A percentile compares a stretch with the other conserved stretches of the same genome.
Evolutionary conservation across 2,329 filamentous ascomycete species (phyloP).

Genomic region (Sphaerulina musiva): DNA sequence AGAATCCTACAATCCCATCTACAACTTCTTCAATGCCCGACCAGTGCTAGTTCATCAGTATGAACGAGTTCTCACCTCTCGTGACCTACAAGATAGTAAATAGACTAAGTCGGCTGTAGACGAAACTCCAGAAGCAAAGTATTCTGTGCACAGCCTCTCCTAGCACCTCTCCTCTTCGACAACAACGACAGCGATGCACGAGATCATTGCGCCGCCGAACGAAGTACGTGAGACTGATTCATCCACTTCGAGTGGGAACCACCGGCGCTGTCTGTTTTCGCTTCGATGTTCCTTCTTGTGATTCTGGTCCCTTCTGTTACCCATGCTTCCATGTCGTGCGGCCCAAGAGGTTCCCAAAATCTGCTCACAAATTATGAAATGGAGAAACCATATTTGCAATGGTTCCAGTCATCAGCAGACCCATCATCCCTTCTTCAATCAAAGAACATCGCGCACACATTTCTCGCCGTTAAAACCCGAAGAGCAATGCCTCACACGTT

Average conservation of each 20-base stretch:
- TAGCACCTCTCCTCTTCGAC: slow-evolving; percentile 65
- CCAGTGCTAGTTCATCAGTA: slow-evolving; percentile 48
- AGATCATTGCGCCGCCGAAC: slow-evolving; percentile 73
- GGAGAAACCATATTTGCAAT: too few species aligned
- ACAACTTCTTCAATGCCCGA: slow-evolving; percentile 44
- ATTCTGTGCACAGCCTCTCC: slow-evolving; percentile 57
- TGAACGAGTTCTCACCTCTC: slow-evolving; percentile 13
- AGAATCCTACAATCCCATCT: slow-evolving; percentile 46
- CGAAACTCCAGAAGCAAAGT: slow-evolving; percentile 40
- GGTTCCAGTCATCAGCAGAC: too few species aligned
- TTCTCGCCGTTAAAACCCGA: background rate
- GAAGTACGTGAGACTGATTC: slow-evolving; percentile 43
- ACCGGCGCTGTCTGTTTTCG: too few species aligned
- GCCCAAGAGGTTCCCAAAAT: too few species aligned
- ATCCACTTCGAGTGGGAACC: background rate
- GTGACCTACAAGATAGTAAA: background rate
- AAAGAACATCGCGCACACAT: too few species aligned
- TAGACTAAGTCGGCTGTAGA: slow-evolving; percentile 22
- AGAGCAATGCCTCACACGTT: too few species aligned
- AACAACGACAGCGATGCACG: slow-evolving; percentile 68
- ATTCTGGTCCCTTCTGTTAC: too few species aligned
- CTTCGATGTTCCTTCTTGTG: too few species aligned
- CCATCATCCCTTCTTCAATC: too few species aligned
- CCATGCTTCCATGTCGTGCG: too few species aligned
- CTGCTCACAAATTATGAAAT: too few species aligned